These are phyloP conservation scores for Boletellus dicymbophilus DNA, from an alignment of 1,284 basidiomycete species.

Conservation along the genomic window DNA sequence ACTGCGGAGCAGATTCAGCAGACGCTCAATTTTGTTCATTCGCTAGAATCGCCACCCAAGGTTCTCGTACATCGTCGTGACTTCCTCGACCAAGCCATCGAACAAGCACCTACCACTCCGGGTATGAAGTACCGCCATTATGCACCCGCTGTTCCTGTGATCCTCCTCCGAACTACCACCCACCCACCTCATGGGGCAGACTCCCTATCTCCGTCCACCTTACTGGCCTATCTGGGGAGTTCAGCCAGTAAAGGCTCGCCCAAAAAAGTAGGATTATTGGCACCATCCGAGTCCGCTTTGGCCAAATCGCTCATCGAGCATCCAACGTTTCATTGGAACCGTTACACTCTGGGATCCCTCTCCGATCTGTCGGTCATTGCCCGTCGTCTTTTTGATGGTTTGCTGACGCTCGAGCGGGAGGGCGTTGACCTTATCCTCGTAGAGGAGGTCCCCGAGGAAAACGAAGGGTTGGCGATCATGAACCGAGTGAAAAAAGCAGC, in stretches of 20 bases:
- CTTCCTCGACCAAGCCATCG: slow-evolving; percentile 64
- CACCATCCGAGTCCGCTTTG: slow-evolving; percentile 65
- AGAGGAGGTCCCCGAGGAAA: slow-evolving; percentile 82
- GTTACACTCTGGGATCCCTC: slow-evolving; percentile 61
- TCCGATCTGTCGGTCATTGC: slow-evolving; percentile 72
- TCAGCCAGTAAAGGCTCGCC: slow-evolving; percentile 16
- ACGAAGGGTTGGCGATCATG: slow-evolving; percentile 95
- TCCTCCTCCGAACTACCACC: slow-evolving; percentile 63
- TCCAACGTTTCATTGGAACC: slow-evolving; percentile 51
- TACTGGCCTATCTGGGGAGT: slow-evolving; percentile 43
- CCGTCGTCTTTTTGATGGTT: slow-evolving; percentile 84
- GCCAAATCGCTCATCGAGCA: slow-evolving; percentile 40
- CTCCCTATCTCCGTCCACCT: slow-evolving; percentile 34
- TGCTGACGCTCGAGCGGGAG: slow-evolving; percentile 77
- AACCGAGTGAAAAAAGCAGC: slow-evolving; percentile 97
- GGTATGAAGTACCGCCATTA: slow-evolving; percentile 99
- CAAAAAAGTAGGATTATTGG: slow-evolving; percentile 67
- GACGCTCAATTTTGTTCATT: slow-evolving; percentile 50
- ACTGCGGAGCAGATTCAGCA: slow-evolving; percentile 86
- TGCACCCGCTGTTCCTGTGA: slow-evolving; percentile 85
- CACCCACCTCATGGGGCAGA: slow-evolving; percentile 36
- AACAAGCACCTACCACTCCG: slow-evolving; percentile 88
- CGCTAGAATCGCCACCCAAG: slow-evolving; percentile 40
- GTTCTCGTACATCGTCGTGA: slow-evolving; percentile 80
- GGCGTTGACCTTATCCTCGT: slow-evolving; percentile 87